A percentile compares a stretch with the other conserved stretches of the same genome.
Conservation (phyloP, 164 flowering plant species). For the Vitis rupestris region DNA sequence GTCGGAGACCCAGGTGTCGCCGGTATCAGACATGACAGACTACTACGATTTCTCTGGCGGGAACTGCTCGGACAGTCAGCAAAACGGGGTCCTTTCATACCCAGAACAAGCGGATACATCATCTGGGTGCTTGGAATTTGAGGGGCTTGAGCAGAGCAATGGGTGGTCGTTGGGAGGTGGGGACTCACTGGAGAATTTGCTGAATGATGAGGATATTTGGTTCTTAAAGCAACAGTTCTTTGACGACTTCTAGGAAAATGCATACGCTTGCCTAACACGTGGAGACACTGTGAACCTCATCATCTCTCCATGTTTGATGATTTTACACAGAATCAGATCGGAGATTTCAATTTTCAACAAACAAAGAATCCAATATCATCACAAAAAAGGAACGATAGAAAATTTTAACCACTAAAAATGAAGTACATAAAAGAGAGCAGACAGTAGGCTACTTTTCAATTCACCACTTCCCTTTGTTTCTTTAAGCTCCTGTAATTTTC, state of each 20-base stretch:
- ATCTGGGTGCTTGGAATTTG: not conserved
- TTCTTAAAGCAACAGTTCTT: slow-evolving; percentile 17
- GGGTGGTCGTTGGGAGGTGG: slow-evolving; percentile 10
- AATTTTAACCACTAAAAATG: too few relatives aligned
- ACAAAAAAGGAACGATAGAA: too few relatives aligned
- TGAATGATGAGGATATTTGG: slow-evolving; percentile 28
- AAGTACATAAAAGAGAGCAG: too few relatives aligned
- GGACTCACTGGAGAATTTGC: slow-evolving; percentile 18
- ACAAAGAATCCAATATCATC: too few relatives aligned
- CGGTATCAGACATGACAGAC: slow-evolving; percentile 18
- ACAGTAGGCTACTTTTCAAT: too few relatives aligned
- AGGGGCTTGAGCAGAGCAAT: slow-evolving; percentile 1
- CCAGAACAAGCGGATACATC: not conserved
- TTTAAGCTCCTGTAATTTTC: too few relatives aligned
- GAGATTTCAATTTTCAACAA: too few relatives aligned
- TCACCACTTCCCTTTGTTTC: too few relatives aligned
- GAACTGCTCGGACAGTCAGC: not conserved
- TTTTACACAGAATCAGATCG: not conserved
- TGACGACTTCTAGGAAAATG: not conserved
- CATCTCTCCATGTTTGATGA: not conserved
- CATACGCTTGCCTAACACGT: not conserved
- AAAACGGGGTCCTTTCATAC: slow-evolving; percentile 9
- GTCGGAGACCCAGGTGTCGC: slow-evolving; percentile 17
- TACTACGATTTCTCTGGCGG: not conserved
- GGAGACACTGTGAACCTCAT: not conserved